Evolutionary conservation across 345 rosid genomes (phyloP).

Genomic region (Streptanthus diversifolius): DNA sequence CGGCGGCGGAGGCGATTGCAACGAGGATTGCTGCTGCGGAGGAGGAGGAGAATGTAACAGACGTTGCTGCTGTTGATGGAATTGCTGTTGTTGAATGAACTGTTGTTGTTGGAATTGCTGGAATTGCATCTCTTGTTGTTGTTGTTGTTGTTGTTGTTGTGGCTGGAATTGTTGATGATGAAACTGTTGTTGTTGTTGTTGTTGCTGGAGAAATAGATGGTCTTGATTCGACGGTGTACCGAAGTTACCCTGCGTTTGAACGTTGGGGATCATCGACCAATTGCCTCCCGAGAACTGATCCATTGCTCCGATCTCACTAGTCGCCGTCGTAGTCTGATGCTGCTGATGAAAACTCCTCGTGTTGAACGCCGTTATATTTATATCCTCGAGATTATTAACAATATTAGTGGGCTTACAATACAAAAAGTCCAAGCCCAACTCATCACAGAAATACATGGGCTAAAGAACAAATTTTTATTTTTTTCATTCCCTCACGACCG

Average conservation of each 20-base stretch:
- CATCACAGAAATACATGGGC: no score
- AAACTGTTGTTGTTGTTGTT: slow-evolving; percentile 33
- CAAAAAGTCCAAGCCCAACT: no score
- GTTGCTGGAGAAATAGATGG: slow-evolving; percentile 45
- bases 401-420: no score
- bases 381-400: no score
- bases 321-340: no score
- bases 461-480: no score
- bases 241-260: slow-evolving; percentile 43
- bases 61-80: slow-evolving; percentile 23
- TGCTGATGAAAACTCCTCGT: no score
- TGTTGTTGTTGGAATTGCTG: slow-evolving; percentile 39
- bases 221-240: slow-evolving; percentile 57
- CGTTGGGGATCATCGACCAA: slow-evolving; percentile 53
- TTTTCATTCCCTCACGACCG: no score
- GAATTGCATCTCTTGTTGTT: slow-evolving; percentile 30
- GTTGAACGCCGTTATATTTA: no score
- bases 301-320: slow-evolving; percentile 2
- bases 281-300: slow-evolving; percentile 46
- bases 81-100: slow-evolving; percentile 39
- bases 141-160: slow-evolving; percentile 19
- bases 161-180: slow-evolving; percentile 41
- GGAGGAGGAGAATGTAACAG: slow-evolving; percentile 24
- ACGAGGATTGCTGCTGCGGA: slow-evolving; percentile 23
- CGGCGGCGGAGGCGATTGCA: slow-evolving; percentile 27